These are phyloP conservation scores for Ophiostoma quercus DNA, from an alignment of 2,329 filamentous ascomycete species.

Conservation along the genomic window DNA sequence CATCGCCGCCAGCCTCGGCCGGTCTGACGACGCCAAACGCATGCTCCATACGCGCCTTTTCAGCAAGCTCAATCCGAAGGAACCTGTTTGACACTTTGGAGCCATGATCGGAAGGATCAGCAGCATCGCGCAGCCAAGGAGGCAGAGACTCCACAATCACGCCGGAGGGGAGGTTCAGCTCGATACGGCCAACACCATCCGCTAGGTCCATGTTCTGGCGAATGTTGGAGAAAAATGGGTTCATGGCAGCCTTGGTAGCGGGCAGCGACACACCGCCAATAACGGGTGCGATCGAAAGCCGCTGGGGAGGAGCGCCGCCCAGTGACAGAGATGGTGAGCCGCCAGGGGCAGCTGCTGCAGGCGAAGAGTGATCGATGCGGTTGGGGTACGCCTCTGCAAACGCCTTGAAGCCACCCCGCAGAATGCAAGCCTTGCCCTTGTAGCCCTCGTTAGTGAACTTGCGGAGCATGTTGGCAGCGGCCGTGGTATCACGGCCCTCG, in stretches of 20 bases:
- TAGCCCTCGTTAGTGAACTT: slow-evolving; percentile 88
- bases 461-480: slow-evolving; percentile 81
- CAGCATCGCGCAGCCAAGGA: slow-evolving; percentile 67
- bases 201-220: slow-evolving; percentile 94
- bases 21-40: slow-evolving; percentile 54
- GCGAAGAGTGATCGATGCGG: slow-evolving; percentile 50
- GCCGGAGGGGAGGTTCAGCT: slow-evolving; percentile 46
- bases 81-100: slow-evolving; percentile 79
- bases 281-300: slow-evolving; percentile 60
- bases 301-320: slow-evolving; percentile 43
- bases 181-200: slow-evolving; percentile 81
- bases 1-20: slow-evolving; percentile 25
- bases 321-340: slow-evolving; percentile 48
- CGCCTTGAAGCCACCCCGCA: slow-evolving; percentile 74
- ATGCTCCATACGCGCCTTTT: slow-evolving; percentile 89
- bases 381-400: slow-evolving; percentile 65
- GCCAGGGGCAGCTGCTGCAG: slow-evolving; percentile 26
- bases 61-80: slow-evolving; percentile 72
- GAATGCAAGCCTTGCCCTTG: slow-evolving; percentile 64
- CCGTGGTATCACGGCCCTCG: slow-evolving; percentile 72
- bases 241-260: slow-evolving; percentile 59
- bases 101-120: slow-evolving; percentile 64
- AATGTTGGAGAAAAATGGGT: slow-evolving; percentile 94
- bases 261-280: slow-evolving; percentile 86
- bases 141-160: slow-evolving; percentile 56